Base-by-base conservation (phyloP, 495 filamentous ascomycete genomes). In the Pyrenula aspistea region DNA sequence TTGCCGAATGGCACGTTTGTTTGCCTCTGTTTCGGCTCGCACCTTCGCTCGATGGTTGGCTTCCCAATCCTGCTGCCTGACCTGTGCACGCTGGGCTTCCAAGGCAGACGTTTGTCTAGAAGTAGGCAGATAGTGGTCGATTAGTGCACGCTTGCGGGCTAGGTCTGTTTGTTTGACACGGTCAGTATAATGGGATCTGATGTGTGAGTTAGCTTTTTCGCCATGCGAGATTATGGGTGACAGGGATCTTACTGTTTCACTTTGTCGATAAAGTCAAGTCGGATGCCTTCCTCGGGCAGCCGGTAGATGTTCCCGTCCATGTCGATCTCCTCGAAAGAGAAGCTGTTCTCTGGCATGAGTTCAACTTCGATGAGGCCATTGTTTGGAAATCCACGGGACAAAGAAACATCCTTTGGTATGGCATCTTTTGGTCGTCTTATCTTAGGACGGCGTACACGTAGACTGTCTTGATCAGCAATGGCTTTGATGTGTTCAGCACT, bases 281-380 rank as follows among this genome's bases (percentile, higher is more conserved):
- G 85, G 68, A 96, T 79, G 36, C 88, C 88, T 59, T 75, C 75
- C 62, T 84, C 86, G 0, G 86, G 81, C 42, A 95, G 68, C 52
- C 80, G 77, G 66, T 85, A 87, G 25, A 84, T 72, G 12, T 81
- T 74, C 22, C 83, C 86, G 48, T 74, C 71, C 20, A 74, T 67
- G 53, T 77, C 69, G 49, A 82, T 72, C 8, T 72, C 68, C 31
- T 79, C 81, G 15, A 42, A 42, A 12, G 70, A 71, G 52, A 83
- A 79, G 47, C 80, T 77, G 15, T 83, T 79, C 3, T 74, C 74
- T 12, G 69, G 69, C 21, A 87, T 81, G 48, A 83, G 73, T 36
- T 85, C 82, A 22, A 94, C 72, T 52, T 95, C 90, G 61, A 95
- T 85, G 60, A 83, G 71, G 21, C 91, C 89, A 58, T 88, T 86